Conservation (phyloP, 2,329 filamentous ascomycete genomes). For the Zymoseptoria ardabiliae region DNA sequence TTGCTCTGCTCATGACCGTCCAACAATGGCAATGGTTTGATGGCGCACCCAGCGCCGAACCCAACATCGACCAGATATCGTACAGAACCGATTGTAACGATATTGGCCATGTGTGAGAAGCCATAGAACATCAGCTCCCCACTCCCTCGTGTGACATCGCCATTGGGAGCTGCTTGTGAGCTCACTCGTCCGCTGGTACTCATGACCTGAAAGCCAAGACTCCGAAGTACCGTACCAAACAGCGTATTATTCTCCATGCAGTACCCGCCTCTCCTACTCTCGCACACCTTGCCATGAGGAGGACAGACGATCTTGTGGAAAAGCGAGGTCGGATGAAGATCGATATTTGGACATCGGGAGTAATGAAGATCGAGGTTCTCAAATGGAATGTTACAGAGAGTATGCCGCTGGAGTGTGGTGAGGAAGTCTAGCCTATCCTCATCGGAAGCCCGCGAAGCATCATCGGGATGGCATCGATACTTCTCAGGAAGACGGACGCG, state of each 20-base stretch:
- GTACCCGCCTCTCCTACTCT: conserved; percentile 47
- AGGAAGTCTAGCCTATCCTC: conserved; percentile 18
- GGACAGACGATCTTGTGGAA: conserved; percentile 45
- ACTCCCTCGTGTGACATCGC: conserved; percentile 4
- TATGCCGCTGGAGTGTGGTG: conserved; percentile 19
- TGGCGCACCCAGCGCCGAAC: conserved; percentile 57
- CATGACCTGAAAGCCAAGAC: conserved; percentile 43
- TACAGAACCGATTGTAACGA: conserved; percentile 41
- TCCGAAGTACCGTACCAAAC: conserved; percentile 44
- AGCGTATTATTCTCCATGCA: conserved; percentile 54
- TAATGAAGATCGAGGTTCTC: conserved; percentile 52
- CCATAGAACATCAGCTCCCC: conserved; percentile 6
- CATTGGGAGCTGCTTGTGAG: conserved; percentile 7
- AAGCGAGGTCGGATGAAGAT: conserved; percentile 42
- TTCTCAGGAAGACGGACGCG: conserved; percentile 19
- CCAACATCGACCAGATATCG: conserved; percentile 55
- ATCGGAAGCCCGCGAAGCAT: conserved; percentile 11
- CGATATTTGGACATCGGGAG: conserved; percentile 41
- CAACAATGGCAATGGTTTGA: conserved; percentile 49
- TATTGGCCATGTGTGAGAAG: conserved; percentile 38
- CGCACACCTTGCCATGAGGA: conserved; percentile 17
- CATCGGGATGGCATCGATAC: conserved; percentile 14
- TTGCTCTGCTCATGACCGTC: conserved; percentile 27
- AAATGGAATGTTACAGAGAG: conserved; percentile 44
- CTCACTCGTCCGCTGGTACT: conserved; percentile 35